These are phyloP conservation scores for Blastobotrys aristatus DNA, from an alignment of 1,139 yeast species.

Conservation along the genomic window DNA sequence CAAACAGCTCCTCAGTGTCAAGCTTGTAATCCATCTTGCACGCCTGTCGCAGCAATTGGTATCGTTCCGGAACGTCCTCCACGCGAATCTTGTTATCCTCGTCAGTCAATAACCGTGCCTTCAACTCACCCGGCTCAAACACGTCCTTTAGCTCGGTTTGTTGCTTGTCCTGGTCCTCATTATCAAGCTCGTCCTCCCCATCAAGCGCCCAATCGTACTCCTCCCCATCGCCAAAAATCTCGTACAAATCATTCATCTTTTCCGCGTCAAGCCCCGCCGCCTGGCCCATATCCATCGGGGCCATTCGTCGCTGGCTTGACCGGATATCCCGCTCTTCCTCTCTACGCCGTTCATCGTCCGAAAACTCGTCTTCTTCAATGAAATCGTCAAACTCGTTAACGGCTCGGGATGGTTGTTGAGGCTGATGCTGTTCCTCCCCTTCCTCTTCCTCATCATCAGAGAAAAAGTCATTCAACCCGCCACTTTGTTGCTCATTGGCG, in stretches of 20 bases:
- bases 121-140: conserved; percentile 89
- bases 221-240: conserved; percentile 94
- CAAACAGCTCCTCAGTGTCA: conserved; percentile 58
- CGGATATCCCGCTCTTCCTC: conserved; percentile 28
- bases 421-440: conserved; percentile 33
- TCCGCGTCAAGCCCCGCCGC: conserved; percentile 84
- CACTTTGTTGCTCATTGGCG: conserved; percentile 33
- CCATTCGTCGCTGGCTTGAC: conserved; percentile 22
- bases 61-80: conserved; percentile 90
- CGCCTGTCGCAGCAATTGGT: conserved; percentile 64
- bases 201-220: conserved; percentile 98
- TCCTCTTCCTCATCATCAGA: conserved; percentile 75
- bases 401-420: conserved; percentile 26
- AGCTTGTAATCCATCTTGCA: conserved; percentile 55
- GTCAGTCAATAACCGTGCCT: conserved; percentile 85
- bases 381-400: conserved; percentile 89
- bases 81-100: conserved; percentile 85
- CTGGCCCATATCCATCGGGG: conserved; percentile 46
- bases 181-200: conserved; percentile 36
- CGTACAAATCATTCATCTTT: conserved; percentile 85
- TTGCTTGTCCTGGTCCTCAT: conserved; percentile 50
- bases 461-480: conserved; percentile 70
- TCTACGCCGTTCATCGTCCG: conserved; percentile 75
- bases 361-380: conserved; percentile 93
- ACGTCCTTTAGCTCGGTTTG: conserved; percentile 71